Evolutionary conservation across 805 yeast genomes (phyloP).

Genomic region (Ogataea thermomethanolica): DNA sequence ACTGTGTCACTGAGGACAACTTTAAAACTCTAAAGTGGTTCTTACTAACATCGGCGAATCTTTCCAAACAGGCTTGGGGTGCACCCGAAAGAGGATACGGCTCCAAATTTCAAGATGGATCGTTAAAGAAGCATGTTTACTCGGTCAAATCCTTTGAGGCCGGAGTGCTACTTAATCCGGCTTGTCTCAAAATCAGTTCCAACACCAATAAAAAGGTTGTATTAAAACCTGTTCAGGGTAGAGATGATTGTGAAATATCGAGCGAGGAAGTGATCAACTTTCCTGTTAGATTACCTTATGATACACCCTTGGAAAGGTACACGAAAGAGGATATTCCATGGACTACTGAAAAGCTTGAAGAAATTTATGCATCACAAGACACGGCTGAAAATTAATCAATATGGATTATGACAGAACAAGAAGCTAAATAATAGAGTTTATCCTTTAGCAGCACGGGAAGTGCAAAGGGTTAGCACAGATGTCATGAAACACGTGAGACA

Average conservation of each 20-base stretch:
- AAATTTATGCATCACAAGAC: slow-evolving; percentile 7
- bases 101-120: slow-evolving; percentile 10
- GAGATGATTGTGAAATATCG: slow-evolving; percentile 27
- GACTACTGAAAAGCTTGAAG: slow-evolving; percentile 32
- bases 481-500: slow-evolving; percentile 14
- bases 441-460: slow-evolving; percentile 9
- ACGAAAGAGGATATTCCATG: slow-evolving; percentile 44
- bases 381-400: background rate
- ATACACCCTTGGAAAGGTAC: slow-evolving; percentile 47
- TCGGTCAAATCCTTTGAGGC: slow-evolving; percentile 47
- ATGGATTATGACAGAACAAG: background rate
- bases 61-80: slow-evolving; percentile 85
- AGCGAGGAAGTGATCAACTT: slow-evolving; percentile 11
- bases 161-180: slow-evolving; percentile 46
- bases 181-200: slow-evolving; percentile 16
- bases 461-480: slow-evolving; percentile 10
- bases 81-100: slow-evolving; percentile 29
- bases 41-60: slow-evolving; percentile 68
- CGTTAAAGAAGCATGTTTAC: slow-evolving; percentile 26
- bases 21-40: slow-evolving; percentile 61
- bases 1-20: slow-evolving; percentile 50
- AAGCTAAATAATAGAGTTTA: background rate
- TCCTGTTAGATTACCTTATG: slow-evolving; percentile 52
- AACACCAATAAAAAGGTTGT: slow-evolving; percentile 6
- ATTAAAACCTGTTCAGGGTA: slow-evolving; percentile 44